These are phyloP conservation scores for Zymoseptoria crescenta DNA, from an alignment of 2,329 filamentous ascomycete species.

Conservation along the genomic window DNA sequence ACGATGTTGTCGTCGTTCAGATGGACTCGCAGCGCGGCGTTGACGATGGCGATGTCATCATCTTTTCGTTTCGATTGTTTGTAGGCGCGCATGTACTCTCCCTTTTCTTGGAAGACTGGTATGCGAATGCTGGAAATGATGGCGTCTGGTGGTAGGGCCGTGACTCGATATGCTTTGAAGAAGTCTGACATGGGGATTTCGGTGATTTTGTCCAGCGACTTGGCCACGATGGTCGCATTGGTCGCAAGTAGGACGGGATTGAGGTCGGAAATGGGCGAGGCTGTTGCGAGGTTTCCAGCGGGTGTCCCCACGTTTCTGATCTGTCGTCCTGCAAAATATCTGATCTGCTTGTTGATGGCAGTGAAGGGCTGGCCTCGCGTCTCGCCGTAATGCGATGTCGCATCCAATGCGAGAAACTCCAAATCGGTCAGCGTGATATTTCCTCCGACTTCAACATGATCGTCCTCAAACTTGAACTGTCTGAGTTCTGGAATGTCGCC, in stretches of 20 bases:
- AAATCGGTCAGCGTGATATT: conserved; percentile 90
- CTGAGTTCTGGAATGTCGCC: conserved; percentile 87
- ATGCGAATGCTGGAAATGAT: conserved; percentile 84
- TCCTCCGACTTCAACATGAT: conserved; percentile 83
- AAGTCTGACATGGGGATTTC: conserved; percentile 90
- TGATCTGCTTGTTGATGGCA: conserved; percentile 89
- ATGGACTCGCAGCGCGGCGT: conserved; percentile 69
- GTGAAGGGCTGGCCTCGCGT: conserved; percentile 68
- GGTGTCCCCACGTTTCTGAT: conserved; percentile 97
- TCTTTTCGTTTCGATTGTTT: conserved; percentile 97
- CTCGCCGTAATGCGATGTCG: conserved; percentile 68
- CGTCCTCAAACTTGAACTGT: conserved; percentile 69
- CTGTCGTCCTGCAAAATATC: conserved; percentile 89
- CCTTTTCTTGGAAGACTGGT: conserved; percentile 63
- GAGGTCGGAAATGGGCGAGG: conserved; percentile 90
- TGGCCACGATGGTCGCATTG: conserved; percentile 73
- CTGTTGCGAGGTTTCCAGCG: conserved; percentile 87
- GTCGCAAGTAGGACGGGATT: conserved; percentile 91
- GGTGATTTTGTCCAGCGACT: conserved; percentile 61
- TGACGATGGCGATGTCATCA: conserved; percentile 97
- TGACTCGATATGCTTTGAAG: conserved; percentile 84
- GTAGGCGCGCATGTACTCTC: conserved; percentile 81
- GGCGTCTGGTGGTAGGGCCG: conserved; percentile 70
- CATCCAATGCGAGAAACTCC: conserved; percentile 73
- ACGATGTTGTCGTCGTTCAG: conserved; percentile 64